Conservation (phyloP, 2,329 filamentous ascomycete species). For the Fusarium sp. region DNA sequence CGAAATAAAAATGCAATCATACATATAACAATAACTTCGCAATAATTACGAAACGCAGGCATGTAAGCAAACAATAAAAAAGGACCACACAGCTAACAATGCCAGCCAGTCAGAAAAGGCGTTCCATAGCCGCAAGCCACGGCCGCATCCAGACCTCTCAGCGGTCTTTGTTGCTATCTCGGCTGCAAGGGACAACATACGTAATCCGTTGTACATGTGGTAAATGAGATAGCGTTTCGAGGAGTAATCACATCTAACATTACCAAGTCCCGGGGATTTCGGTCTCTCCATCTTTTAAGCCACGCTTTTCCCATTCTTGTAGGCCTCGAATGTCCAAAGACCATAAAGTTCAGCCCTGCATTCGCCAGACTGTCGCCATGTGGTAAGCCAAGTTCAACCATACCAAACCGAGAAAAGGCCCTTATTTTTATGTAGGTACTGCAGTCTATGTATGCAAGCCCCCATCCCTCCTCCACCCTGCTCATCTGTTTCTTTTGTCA, state of each 20-base stretch:
- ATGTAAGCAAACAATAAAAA: conserved; percentile 4
- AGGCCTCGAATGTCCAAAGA: conserved; percentile 13
- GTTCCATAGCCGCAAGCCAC: conserved; percentile 34
- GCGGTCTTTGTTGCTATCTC: not conserved
- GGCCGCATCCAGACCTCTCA: conserved; percentile 26
- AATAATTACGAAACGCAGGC: not conserved
- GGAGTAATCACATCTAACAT: not conserved
- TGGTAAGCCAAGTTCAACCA: not conserved
- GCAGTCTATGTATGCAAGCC: not conserved
- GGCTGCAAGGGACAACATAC: not conserved
- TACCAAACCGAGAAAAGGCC: not conserved
- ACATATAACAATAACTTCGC: not conserved
- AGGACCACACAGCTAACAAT: not conserved
- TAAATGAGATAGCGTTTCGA: not conserved
- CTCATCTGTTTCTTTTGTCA: not conserved
- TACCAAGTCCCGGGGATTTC: not conserved
- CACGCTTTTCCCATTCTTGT: not conserved
- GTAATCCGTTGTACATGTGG: not conserved
- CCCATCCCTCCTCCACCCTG: not conserved
- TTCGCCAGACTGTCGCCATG: conserved; percentile 20
- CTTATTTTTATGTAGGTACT: not conserved
- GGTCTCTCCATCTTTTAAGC: not conserved
- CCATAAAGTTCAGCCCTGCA: conserved; percentile 34
- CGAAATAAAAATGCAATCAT: no score
- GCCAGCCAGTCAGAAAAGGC: not conserved